Evolutionary conservation across 2,329 filamentous ascomycete genomes (phyloP).

Genomic region (Aspergillus terreus): DNA sequence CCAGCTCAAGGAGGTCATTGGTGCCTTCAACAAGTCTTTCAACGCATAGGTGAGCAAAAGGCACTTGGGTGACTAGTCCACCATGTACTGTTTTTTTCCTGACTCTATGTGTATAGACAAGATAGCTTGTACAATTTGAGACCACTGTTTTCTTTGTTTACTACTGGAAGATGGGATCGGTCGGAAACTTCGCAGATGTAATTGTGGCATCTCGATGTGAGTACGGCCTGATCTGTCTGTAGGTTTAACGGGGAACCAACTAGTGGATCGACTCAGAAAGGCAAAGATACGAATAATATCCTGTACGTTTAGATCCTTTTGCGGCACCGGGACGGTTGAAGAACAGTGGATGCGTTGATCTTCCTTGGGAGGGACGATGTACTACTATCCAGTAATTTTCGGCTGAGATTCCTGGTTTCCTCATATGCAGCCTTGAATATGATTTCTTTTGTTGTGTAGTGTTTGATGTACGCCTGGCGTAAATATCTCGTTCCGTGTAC

Average conservation of each 20-base stretch:
- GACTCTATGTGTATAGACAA: conserved; percentile 43
- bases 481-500: too few species aligned
- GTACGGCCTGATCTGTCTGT: conserved; percentile 20
- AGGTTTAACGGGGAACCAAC: conserved; percentile 24
- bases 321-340: conserved; percentile 27
- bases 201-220: conserved; percentile 19
- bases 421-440: conserved; percentile 26
- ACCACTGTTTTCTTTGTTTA: conserved; percentile 39
- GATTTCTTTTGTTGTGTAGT: conserved; percentile 29
- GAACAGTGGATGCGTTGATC: conserved; percentile 15
- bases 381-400: conserved; percentile 22
- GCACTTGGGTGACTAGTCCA: conserved; percentile 28
- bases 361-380: conserved; percentile 9
- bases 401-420: conserved; percentile 15
- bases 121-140: conserved; percentile 46
- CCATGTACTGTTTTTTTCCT: conserved; percentile 37
- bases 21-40: conserved; percentile 93
- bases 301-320: conserved; percentile 41
- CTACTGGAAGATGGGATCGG: conserved; percentile 18
- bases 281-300: conserved; percentile 38
- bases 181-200: conserved; percentile 10
- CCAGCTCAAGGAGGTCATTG: conserved; percentile 64
- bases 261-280: conserved; percentile 20
- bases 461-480: neutral
- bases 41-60: conserved; percentile 40